These are phyloP conservation scores for Ploettnerulaceae sp. DNA, from an alignment of 2,329 filamentous ascomycete species.

Conservation along the genomic window DNA sequence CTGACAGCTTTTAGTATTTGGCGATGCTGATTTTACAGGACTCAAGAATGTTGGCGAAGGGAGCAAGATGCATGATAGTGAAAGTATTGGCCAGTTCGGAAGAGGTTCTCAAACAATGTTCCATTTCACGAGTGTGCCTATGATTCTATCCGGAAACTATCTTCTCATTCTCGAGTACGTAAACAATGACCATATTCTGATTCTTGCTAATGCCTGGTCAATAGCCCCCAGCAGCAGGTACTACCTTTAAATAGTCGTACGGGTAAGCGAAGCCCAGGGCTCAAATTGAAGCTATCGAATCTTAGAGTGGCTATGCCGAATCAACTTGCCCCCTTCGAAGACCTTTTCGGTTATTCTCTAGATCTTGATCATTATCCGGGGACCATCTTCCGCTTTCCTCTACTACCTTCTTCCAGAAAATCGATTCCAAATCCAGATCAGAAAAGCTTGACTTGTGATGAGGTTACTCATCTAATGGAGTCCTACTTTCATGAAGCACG, in stretches of 20 bases:
- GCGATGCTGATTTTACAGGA: constrained; percentile 31
- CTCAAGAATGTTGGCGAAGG: constrained; percentile 34
- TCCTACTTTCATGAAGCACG: constrained; percentile 27
- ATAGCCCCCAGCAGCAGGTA: constrained; percentile 26
- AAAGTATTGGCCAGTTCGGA: constrained; percentile 35
- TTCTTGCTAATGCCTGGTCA: constrained; percentile 1
- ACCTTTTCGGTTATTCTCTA: constrained; percentile 24
- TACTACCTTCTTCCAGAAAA: constrained; percentile 12
- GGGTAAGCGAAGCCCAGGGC: constrained; percentile 23
- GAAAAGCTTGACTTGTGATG: constrained; percentile 2
- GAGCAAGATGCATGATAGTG: constrained; percentile 30
- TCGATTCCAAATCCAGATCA: constrained; percentile 11
- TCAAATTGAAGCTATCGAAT: constrained; percentile 23
- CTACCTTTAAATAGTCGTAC: constrained; percentile 21
- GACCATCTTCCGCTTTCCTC: constrained; percentile 31
- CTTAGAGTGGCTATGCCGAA: constrained; percentile 20
- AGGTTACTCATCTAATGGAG: constrained; percentile 11
- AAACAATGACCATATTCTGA: neutral
- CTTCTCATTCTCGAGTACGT: constrained; percentile 35
- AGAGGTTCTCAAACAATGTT: constrained; percentile 36
- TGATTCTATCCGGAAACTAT: constrained; percentile 33
- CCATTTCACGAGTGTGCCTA: constrained; percentile 36
- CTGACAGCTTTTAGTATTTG: constrained; percentile 26
- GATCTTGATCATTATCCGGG: constrained; percentile 23
- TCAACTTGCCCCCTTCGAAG: constrained; percentile 24